These are phyloP conservation scores for Grosmannia penicillata DNA, from an alignment of 2,329 filamentous ascomycete genomes.

Conservation along the genomic window DNA sequence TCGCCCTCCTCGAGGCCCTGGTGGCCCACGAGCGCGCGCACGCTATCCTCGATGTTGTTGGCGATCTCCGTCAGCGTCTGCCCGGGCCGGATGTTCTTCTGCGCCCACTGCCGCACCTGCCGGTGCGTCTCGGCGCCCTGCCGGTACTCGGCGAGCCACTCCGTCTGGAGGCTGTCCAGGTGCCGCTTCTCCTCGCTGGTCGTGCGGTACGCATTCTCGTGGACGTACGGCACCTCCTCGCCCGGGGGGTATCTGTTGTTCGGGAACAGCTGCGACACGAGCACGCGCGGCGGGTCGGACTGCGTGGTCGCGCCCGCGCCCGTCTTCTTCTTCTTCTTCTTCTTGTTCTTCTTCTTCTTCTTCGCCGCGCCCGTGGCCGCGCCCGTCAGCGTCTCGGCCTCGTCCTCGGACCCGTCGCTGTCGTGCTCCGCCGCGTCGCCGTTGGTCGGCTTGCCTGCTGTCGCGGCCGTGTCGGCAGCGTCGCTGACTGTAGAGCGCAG, in stretches of 20 bases:
- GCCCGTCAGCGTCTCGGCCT: slow-evolving; percentile 2
- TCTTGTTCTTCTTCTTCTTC: slow-evolving; percentile 44
- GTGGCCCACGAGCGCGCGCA: slow-evolving; percentile 61
- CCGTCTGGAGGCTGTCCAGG: slow-evolving; percentile 63
- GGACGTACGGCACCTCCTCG: slow-evolving; percentile 61
- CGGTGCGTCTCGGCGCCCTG: slow-evolving; percentile 67
- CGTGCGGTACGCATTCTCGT: slow-evolving; percentile 66
- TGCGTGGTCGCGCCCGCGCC: slow-evolving; percentile 52
- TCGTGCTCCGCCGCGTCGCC: background rate
- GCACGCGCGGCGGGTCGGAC: slow-evolving; percentile 62
- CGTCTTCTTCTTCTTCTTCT: slow-evolving; percentile 70
- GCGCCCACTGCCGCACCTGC: slow-evolving; percentile 68
- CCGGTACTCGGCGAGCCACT: slow-evolving; percentile 65
- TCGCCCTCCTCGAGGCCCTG: slow-evolving; percentile 64
- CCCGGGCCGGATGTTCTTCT: slow-evolving; percentile 65
- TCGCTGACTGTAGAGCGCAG: too few species aligned
- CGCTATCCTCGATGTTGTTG: slow-evolving; percentile 67
- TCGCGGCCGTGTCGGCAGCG: background rate
- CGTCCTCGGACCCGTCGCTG: slow-evolving; percentile 3
- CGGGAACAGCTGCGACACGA: slow-evolving; percentile 59
- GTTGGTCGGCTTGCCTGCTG: background rate
- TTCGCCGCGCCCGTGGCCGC: slow-evolving; percentile 22
- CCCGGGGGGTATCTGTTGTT: slow-evolving; percentile 60
- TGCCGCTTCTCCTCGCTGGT: slow-evolving; percentile 77
- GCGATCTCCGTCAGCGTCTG: slow-evolving; percentile 65